A percentile compares a stretch with the other conserved stretches of the same genome.
Conservation (phyloP, 2,329 filamentous ascomycete species). For the Fusarium odoratissimum region DNA sequence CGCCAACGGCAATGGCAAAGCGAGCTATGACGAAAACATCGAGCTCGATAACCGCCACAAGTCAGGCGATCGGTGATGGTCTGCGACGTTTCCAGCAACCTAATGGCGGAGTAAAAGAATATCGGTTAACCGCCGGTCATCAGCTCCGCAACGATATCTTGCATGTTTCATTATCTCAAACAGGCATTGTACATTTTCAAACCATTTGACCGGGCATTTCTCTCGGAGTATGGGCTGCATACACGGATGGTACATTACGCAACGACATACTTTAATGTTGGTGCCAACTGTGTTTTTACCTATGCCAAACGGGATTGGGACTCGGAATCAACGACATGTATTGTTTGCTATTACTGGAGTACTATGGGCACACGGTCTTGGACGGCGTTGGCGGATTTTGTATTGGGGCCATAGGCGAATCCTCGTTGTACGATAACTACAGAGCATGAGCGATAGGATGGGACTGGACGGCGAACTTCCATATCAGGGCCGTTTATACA, state of each 20-base stretch:
- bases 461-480: constrained; percentile 2
- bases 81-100: constrained; percentile 26
- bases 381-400: constrained; percentile 46
- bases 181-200: constrained; percentile 45
- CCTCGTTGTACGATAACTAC: constrained; percentile 48
- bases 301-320: constrained; percentile 27
- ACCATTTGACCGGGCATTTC: constrained; percentile 39
- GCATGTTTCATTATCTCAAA: constrained; percentile 38
- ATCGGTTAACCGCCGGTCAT: not conserved
- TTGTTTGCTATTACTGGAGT: constrained; percentile 44
- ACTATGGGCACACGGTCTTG: constrained; percentile 45
- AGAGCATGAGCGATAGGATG: constrained; percentile 40
- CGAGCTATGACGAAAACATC: constrained; percentile 56
- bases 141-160: constrained; percentile 25
- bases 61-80: constrained; percentile 49
- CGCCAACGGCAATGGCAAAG: constrained; percentile 56
- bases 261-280: constrained; percentile 38
- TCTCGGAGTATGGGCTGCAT: constrained; percentile 37
- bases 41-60: constrained; percentile 65
- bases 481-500: constrained; percentile 1
- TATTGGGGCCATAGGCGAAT: constrained; percentile 41
- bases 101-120: constrained; percentile 27
- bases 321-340: constrained; percentile 34
- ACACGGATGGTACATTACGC: constrained; percentile 38
- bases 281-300: constrained; percentile 36